Evolutionary conservation across 2,329 filamentous ascomycete genomes (phyloP).

Genomic region (Pseudogymnoascus sp.): DNA sequence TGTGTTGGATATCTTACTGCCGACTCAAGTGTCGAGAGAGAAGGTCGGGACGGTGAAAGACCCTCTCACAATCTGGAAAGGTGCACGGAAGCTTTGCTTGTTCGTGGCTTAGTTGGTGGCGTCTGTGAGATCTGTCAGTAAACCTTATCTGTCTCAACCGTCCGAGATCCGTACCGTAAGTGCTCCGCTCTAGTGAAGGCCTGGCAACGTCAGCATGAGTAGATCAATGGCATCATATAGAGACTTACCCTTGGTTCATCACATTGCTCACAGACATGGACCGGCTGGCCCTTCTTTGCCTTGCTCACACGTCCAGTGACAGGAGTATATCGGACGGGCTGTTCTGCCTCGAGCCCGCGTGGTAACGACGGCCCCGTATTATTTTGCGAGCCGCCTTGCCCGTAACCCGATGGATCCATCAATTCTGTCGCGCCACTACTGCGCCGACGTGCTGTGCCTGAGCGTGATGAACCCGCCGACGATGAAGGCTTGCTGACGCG

Average conservation of each 20-base stretch:
- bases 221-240: background rate
- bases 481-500: slow-evolving; percentile 19
- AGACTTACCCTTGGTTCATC: slow-evolving; percentile 21
- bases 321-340: slow-evolving; percentile 28
- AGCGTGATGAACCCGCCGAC: slow-evolving; percentile 15
- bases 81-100: slow-evolving; percentile 44
- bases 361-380: background rate
- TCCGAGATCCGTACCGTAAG: slow-evolving; percentile 38
- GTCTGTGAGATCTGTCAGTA: slow-evolving; percentile 31
- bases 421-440: slow-evolving; percentile 20
- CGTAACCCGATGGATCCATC: slow-evolving; percentile 18
- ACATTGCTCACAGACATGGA: slow-evolving; percentile 28
- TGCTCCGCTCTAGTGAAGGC: slow-evolving; percentile 56
- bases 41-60: slow-evolving; percentile 51
- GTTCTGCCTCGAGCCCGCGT: slow-evolving; percentile 12
- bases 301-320: slow-evolving; percentile 28
- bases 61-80: slow-evolving; percentile 45
- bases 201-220: slow-evolving; percentile 29
- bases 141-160: background rate
- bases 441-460: slow-evolving; percentile 17
- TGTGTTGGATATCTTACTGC: slow-evolving; percentile 35
- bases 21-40: slow-evolving; percentile 46
- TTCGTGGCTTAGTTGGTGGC: slow-evolving; percentile 52
- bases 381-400: background rate
- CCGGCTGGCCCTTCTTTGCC: slow-evolving; percentile 29